Evolutionary conservation across 768 basidiomycete species (phyloP).

Genomic region (Lentinula detonsa): DNA sequence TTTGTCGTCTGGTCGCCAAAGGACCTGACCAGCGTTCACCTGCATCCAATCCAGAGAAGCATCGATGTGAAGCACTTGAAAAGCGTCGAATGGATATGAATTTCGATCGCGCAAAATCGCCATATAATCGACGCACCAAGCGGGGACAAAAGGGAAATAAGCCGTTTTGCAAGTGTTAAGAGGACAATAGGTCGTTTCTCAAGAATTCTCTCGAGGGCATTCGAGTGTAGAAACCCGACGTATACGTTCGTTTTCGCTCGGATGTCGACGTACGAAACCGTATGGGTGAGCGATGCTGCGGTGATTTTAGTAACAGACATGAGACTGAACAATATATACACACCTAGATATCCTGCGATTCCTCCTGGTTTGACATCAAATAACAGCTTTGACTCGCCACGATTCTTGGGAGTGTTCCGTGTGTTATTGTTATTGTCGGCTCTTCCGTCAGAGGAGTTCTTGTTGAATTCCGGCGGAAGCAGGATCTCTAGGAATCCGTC

Average conservation of each 20-base stretch:
- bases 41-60: conserved; percentile 98
- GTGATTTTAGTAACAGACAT: not conserved
- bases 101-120: not conserved
- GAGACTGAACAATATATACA: conserved; percentile 10
- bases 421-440: not conserved
- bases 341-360: conserved; percentile 93
- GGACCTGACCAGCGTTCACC: conserved; percentile 89
- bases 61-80: conserved; percentile 89
- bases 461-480: conserved; percentile 45
- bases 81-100: not conserved
- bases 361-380: conserved; percentile 97
- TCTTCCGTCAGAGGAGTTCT: conserved; percentile 10
- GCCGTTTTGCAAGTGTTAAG: conserved; percentile 90
- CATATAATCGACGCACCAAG: conserved; percentile 49
- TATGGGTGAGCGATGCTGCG: conserved; percentile 82
- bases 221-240: conserved; percentile 88
- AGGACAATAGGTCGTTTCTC: conserved; percentile 95
- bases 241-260: conserved; percentile 97
- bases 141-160: conserved; percentile 92
- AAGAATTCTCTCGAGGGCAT: conserved; percentile 82
- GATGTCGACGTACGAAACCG: conserved; percentile 94
- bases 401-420: not conserved
- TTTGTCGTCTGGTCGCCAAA: conserved; percentile 85
- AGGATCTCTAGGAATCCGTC: conserved; percentile 94
- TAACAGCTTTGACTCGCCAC: conserved; percentile 51